A percentile compares a stretch with the other conserved stretches of the same genome.
Evolutionary conservation across 345 rosid genomes (phyloP).

Genomic region (Aquilaria yunnanensis): DNA sequence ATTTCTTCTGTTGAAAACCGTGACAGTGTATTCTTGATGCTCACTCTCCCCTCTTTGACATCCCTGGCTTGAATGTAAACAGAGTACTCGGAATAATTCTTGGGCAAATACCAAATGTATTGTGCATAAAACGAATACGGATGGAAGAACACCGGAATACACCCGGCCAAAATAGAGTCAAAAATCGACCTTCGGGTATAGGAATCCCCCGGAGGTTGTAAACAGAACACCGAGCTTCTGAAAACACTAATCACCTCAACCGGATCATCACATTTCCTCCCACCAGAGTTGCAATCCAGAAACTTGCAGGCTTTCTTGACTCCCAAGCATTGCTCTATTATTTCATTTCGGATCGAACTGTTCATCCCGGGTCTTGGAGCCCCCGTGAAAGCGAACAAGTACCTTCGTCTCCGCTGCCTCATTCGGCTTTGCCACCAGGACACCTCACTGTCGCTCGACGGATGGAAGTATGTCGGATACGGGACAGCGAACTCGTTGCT

Average conservation of each 20-base stretch:
- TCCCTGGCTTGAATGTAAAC: constrained; percentile 34
- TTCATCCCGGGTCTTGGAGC: constrained; percentile 30
- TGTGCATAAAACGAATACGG: constrained; percentile 43
- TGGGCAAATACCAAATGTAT: constrained; percentile 49
- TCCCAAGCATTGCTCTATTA: constrained; percentile 39
- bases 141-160: constrained; percentile 63
- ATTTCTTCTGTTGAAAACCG: constrained; percentile 23
- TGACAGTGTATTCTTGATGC: constrained; percentile 21
- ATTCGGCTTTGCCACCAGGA: constrained; percentile 38
- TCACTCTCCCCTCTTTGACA: constrained; percentile 17
- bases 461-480: constrained; percentile 64
- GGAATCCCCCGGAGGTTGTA: constrained; percentile 63
- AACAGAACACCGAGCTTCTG: constrained; percentile 36
- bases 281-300: constrained; percentile 27
- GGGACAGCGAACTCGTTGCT: constrained; percentile 52
- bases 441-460: constrained; percentile 24
- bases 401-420: constrained; percentile 15
- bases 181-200: constrained; percentile 50
- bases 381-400: constrained; percentile 47
- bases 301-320: constrained; percentile 28
- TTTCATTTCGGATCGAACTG: constrained; percentile 30
- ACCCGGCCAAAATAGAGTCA: constrained; percentile 54
- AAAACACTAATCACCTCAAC: constrained; percentile 34
- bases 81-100: constrained; percentile 29
- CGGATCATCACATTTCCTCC: constrained; percentile 34